Evolutionary conservation across 257 asterid species (phyloP), one percentile per base, ranked within the genome.

Genomic region (Parsonsia alboflavescens): DNA sequence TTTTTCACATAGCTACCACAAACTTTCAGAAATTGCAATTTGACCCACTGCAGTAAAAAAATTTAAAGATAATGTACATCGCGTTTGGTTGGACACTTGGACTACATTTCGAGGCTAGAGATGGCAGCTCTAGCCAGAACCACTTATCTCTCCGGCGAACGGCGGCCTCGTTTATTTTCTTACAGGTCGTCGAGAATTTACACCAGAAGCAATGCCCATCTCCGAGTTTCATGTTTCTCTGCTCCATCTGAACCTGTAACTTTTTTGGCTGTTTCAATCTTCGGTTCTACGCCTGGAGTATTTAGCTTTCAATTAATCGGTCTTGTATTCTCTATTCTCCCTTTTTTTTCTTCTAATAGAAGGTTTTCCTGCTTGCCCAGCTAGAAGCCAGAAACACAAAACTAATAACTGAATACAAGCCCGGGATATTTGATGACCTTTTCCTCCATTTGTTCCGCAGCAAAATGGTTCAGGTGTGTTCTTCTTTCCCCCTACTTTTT

Each of bases 391-490:
- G 77, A 62, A 82, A 75, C 70, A 28, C 73, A 72, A 85, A 75
- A 44, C 53, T 80, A 45, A 79, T 52, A 64, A 72, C 79, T 61
- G 85, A 86, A 67, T 83, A 88, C 62, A 54, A 80, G 45, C 90
- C 94, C 15, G 88, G 90, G 6, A 30, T 78, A 30, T 28, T 93
- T 21, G 98, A 93, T 66, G 79, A 82, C 67, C 50, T 89, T 64
- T 90, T 92, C 79, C 76, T 90, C 66, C 76, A 81, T 63, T 79
- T 89, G 39, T 93, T 93, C 81, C 92, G 98, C 64, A 79, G 80
- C 69, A 90, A 80, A 87, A 90, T 92, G 96, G 97, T 84, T 69
- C 83, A 81, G 89, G 97, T 90, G 3, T 28, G 62, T 74, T 62
- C 9, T 52, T 21, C 17, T 42, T 24, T 26, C 52, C 45, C n/a